Percentiles rank a stretch among this genome's conserved stretches.
phyloP scores from a whole-genome alignment of 345 rosid genomes.

The Hibiscus tridactylites region DNA sequence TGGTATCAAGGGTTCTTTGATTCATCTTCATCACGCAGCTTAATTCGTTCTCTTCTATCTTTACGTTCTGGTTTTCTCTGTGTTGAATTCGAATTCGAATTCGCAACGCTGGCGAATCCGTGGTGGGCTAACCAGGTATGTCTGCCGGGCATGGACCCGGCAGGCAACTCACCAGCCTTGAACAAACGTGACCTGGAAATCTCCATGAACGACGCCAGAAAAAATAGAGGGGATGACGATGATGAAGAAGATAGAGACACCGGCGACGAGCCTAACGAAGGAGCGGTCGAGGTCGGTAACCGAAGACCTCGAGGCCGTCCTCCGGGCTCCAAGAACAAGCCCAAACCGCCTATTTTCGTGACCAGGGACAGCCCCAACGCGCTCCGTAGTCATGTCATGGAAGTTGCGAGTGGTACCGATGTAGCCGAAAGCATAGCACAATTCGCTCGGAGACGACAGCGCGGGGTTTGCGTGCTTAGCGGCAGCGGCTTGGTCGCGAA shows the following conservation, averaged over 20 bases:
- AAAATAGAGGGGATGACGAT: conserved; percentile 15
- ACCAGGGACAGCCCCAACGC: conserved; percentile 83
- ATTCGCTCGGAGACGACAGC: conserved; percentile 61
- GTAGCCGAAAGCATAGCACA: conserved; percentile 69
- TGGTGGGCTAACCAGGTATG: conserved; percentile 68
- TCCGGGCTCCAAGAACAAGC: conserved; percentile 77
- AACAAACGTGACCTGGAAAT: conserved; percentile 42
- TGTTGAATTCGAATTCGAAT: background rate
- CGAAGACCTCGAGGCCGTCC: conserved; percentile 77
- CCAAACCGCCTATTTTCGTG: conserved; percentile 66
- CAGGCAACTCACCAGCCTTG: conserved; percentile 38
- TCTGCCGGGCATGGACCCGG: conserved; percentile 46
- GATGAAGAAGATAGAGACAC: conserved; percentile 47
- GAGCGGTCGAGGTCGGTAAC: conserved; percentile 54
- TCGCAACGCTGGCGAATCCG: conserved; percentile 53
- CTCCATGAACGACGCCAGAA: conserved; percentile 25
- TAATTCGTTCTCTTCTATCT: conserved; percentile 4
- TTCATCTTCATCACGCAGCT: conserved; percentile 6
- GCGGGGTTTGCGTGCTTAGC: conserved; percentile 75
- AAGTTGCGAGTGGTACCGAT: conserved; percentile 61
- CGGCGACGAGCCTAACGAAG: conserved; percentile 59
- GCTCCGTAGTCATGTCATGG: conserved; percentile 76
- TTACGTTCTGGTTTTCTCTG: background rate
- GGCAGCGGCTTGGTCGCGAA: conserved; percentile 75
- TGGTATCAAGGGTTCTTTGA: too few relatives aligned